Evolutionary conservation across 2,329 filamentous ascomycete genomes (phyloP), one percentile per base, ranked within the genome.

Genomic region (Cercospora canescens): DNA sequence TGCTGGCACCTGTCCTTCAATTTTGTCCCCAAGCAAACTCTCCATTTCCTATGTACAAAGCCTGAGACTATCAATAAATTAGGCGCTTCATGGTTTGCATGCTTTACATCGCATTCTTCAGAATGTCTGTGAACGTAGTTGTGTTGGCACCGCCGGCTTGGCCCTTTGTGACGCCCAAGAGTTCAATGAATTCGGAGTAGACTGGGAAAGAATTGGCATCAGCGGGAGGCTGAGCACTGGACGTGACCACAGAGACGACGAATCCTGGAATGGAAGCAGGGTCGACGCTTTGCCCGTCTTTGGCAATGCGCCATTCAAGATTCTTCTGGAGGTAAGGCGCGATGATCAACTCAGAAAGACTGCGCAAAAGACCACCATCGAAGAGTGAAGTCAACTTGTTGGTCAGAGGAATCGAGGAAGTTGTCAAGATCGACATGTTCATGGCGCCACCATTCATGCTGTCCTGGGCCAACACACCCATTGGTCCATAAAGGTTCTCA

Each of bases 401-500:
- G 1, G 82, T 85, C 18, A 86, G 67, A 2, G 82, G 81, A 16
- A 86, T 77, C 1, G 79, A 79, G 8, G 79, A 81, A 48, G 71
- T 65, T 0, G 60, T 64, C 34, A 62, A 55, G 50, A 62, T 55
- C 24, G 60, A 62, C 60, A 62, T 62, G 9, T 62, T 56, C 60
- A 62, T 62, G 18, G 2, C 60, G 7, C 45, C 16, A 9, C 24
- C 60, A 0, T 37, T 18, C 69, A 71, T 73, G 52, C 67, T 59
- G 21, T 64, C 61, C 16, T 65, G 57, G 8, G 67, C 52, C 21
- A 69, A 50, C 4, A 84, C 76, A 32, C 85, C 85, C 70, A 89
- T 84, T 0, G 85, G 85, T 1, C 90, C 90, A 16, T 90, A 82
- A 18, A 89, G 82, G 67, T 85, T 88, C 0, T 77, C 72, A 1